Base-by-base conservation (phyloP, 768 basidiomycete species). In the Jaapia argillacea region DNA sequence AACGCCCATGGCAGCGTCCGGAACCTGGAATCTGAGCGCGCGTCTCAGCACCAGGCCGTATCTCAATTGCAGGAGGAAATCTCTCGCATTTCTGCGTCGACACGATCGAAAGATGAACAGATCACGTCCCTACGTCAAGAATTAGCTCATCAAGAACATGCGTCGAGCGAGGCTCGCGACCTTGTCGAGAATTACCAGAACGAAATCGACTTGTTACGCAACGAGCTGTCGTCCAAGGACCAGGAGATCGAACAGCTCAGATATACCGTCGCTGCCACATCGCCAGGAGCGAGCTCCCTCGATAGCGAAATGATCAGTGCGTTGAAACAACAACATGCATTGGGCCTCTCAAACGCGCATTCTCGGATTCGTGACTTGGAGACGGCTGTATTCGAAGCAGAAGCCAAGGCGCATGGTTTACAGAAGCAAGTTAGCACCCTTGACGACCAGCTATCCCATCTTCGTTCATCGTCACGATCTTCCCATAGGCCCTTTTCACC, bases 331-430 rank as follows among this genome's bases (percentile, higher is more conserved):
- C 83, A 87, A 49, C 84, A 89, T 53, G 70, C 74, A 10, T 72
- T 93, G 45, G 88, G 90, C 46, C 69, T 92, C 5, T 91, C 88
- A 26, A 67, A 76, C 7, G 78, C 88, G 3, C 85, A 85, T 26
- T 85, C 85, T 0, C 78, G 79, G 55, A 81, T 92, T 40, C 77
- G 90, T 7, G 72, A 75, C 3, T 68, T 91, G 53, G 87, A 93
- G 61, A 75, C 76, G 6, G 59, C 71, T 7, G 68, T 82, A 23
- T 90, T 84, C 59, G 75, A 85, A 47, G 79, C 82, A 23, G 82
- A 89, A 49, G 78, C 77, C 33, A 70, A 68, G 43, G 70, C 75
- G 13, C 83, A 88, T 56, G 60, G 69, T 2, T 57, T 86, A 18
- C 83, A 87, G 57, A 78, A 77, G 53, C 84, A 83, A 49, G 59